A percentile compares a stretch with the other conserved stretches of the same genome.
These are phyloP conservation scores for Neonectria hederae DNA, from an alignment of 2,329 filamentous ascomycete genomes.

Conservation along the genomic window DNA sequence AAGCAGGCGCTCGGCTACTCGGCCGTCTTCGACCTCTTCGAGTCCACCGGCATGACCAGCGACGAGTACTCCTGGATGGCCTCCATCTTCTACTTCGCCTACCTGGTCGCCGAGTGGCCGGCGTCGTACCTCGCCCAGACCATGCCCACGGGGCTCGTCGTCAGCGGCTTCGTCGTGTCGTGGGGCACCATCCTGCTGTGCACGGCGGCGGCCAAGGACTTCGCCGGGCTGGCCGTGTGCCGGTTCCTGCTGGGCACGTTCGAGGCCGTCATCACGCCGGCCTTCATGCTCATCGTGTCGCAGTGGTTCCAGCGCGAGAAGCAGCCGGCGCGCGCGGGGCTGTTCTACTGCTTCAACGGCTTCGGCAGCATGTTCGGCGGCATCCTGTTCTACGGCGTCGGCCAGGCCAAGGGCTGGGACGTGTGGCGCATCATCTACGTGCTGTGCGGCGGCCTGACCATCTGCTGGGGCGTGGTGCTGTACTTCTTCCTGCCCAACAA, in stretches of 20 bases:
- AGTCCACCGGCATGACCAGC: slow-evolving; percentile 56
- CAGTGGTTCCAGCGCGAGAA: slow-evolving; percentile 60
- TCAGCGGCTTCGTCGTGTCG: slow-evolving; percentile 45
- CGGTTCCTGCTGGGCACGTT: slow-evolving; percentile 59
- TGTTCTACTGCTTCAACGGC: slow-evolving; percentile 56
- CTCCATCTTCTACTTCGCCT: slow-evolving; percentile 64
- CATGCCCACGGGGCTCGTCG: slow-evolving; percentile 47
- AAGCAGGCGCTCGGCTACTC: slow-evolving; percentile 64
- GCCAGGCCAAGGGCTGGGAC: slow-evolving; percentile 56
- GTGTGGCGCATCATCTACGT: slow-evolving; percentile 65
- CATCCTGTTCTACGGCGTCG: slow-evolving; percentile 62
- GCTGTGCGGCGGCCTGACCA: slow-evolving; percentile 58
- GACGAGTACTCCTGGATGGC: slow-evolving; percentile 64
- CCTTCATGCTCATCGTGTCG: slow-evolving; percentile 61
- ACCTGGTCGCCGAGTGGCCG: slow-evolving; percentile 54
- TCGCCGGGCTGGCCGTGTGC: slow-evolving; percentile 55
- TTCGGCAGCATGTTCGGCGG: slow-evolving; percentile 55
- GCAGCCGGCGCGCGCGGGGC: slow-evolving; percentile 57
- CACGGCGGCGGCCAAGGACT: slow-evolving; percentile 54
- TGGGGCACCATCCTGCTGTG: slow-evolving; percentile 56
- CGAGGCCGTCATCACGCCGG: slow-evolving; percentile 59
- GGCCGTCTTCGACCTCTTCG: slow-evolving; percentile 65
- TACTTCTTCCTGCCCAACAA: slow-evolving; percentile 58
- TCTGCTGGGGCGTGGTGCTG: slow-evolving; percentile 58
- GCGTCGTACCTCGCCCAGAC: slow-evolving; percentile 49